A percentile compares a stretch with the other conserved stretches of the same genome.
These are phyloP conservation scores for Lagerstroemia speciosa DNA, from an alignment of 345 rosid species.

Conservation along the genomic window DNA sequence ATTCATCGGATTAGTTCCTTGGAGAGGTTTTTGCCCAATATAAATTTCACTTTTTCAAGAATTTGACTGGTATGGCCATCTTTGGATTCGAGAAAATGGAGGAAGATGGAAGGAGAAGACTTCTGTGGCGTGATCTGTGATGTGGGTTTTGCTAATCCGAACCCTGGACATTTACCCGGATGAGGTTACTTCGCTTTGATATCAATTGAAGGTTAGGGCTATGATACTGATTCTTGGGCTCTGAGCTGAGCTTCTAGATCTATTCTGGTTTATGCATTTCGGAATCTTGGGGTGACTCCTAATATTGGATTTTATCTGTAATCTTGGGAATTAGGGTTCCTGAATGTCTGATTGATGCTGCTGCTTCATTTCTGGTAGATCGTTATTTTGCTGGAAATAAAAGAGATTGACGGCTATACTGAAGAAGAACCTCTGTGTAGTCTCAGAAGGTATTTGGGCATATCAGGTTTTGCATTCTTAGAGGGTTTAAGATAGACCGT, in stretches of 20 bases:
- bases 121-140: background rate
- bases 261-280: background rate
- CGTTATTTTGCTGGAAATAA: background rate
- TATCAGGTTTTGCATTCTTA: background rate
- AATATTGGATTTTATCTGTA: background rate
- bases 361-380: background rate
- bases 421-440: background rate
- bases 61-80: background rate
- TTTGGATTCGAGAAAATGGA: background rate
- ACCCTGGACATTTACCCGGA: background rate
- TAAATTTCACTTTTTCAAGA: background rate
- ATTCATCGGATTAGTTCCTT: background rate
- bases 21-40: conserved; percentile 1
- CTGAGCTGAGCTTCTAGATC: background rate
- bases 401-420: background rate
- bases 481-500: background rate
- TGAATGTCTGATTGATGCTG: background rate
- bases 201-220: conserved; percentile 2
- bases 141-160: conserved; percentile 1
- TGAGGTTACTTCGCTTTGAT: background rate
- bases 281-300: background rate
- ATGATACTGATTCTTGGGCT: background rate
- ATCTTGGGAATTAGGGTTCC: background rate
- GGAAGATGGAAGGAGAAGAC: background rate
- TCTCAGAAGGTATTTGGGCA: background rate